Conservation (phyloP, 2,329 filamentous ascomycete species). For the Diaporthe citriasiana region DNA sequence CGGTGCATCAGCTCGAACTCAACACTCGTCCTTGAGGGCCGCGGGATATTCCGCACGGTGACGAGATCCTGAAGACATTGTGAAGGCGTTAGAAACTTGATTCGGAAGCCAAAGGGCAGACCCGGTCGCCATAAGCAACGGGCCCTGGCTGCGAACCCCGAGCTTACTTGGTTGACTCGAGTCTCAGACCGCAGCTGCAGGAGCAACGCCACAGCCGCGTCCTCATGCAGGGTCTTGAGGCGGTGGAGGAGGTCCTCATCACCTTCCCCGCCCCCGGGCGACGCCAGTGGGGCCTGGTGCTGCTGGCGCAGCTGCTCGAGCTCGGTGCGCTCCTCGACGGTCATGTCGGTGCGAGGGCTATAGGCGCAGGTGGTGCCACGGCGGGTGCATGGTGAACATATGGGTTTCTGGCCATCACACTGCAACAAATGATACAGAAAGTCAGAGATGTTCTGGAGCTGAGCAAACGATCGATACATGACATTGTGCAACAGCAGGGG, state of each 20-base stretch:
- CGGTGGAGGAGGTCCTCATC: background rate
- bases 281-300: background rate
- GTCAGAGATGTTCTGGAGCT: background rate
- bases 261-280: background rate
- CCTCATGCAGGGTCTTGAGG: conserved; percentile 12
- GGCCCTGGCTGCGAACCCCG: background rate
- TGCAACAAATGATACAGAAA: background rate
- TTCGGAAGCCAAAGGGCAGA: background rate
- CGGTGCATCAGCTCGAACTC: conserved; percentile 42
- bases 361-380: conserved; percentile 36
- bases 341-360: conserved; percentile 6
- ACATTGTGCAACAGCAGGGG: background rate
- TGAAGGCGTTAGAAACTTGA: background rate
- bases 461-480: background rate
- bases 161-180: conserved; percentile 13
- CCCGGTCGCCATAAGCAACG: background rate
- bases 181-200: background rate
- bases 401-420: conserved; percentile 38
- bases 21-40: conserved; percentile 29
- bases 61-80: background rate
- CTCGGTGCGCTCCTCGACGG: conserved; percentile 6
- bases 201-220: conserved; percentile 34
- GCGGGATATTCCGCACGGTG: conserved; percentile 3
- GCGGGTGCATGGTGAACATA: conserved; percentile 35
- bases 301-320: conserved; percentile 26